Evolutionary conservation across 139 green algal species (phyloP).

Genomic region (Eudorina sp.): DNA sequence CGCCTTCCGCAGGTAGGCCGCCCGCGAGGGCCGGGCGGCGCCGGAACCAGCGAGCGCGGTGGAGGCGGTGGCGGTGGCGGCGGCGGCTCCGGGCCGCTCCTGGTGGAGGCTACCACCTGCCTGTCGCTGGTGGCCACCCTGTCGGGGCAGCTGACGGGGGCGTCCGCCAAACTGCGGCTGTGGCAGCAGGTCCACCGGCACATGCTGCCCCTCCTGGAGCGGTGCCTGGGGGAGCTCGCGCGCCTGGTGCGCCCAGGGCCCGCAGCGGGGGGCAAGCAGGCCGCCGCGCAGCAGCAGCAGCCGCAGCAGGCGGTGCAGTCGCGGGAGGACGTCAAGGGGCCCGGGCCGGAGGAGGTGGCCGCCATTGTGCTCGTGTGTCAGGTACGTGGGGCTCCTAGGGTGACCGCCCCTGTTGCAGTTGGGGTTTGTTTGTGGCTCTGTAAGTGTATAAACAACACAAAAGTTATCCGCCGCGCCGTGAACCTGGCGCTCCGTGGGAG

Average conservation of each 20-base stretch:
- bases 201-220: conserved; percentile 57
- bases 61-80: not conserved
- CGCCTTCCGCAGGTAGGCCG: not conserved
- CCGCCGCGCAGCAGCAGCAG: not conserved
- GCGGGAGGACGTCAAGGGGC: not conserved
- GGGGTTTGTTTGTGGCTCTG: too few species aligned
- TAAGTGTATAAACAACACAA: too few species aligned
- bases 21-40: not conserved
- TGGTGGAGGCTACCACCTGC: conserved; percentile 39
- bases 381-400: too few species aligned
- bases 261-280: not conserved
- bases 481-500: too few species aligned
- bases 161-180: conserved; percentile 20
- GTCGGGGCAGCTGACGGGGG: conserved; percentile 42
- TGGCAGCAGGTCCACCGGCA: conserved; percentile 54
- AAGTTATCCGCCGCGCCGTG: too few species aligned
- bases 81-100: not conserved
- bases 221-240: conserved; percentile 45
- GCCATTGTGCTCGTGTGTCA: conserved; percentile 52
- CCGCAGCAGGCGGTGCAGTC: not conserved
- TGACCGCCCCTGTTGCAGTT: too few species aligned
- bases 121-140: conserved; percentile 45
- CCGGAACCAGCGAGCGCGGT: not conserved
- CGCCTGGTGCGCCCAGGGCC: not conserved
- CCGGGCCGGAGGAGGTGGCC: conserved; percentile 40